Evolutionary conservation across 441 rosid genomes (phyloP), one percentile per base, ranked within the genome.

Genomic region (Oxalis stricta): DNA sequence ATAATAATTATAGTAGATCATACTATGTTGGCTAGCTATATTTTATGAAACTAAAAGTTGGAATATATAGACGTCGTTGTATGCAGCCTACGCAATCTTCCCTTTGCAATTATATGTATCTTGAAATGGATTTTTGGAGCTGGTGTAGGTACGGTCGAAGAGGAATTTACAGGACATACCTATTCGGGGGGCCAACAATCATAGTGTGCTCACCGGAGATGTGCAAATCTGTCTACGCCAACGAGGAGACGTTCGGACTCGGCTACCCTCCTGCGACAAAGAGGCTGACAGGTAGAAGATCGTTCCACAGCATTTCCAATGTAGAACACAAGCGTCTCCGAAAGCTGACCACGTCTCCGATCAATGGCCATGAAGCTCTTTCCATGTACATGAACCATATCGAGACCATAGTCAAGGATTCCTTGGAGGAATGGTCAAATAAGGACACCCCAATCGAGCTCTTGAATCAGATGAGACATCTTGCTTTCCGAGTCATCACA

Each of bases 291-390:
- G 66, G 70, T 21, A 56, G 24, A 36, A 60, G 53, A 38, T 59
- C 70, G 20, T 49, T 63, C 48, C 38, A 40, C 5, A 50, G 46
- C 41, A 49, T 68, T 19, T 40, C 69, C 0, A 37, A 16, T 29
- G 68, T 61, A 7, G 66, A 68, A 33, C 73, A 63, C 56, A 68
- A 44, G 41, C 54, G 60, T 18, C 56, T 63, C 15, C 42, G 66
- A 10, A 44, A 35, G 17, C 48, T 67, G 22, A 59, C 60, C 1
- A 45, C 55, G 1, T 5, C 61, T 11, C 55, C 59, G 1, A 56
- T 45, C 40, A 59, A 44, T 14, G 66, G 73, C 35, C 60, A 56
- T 0, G 59, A 60, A 21, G 62, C 69, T 5, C 39, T 59, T 19
- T 35, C 69, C 38, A 35, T 59, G 14, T 68, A 55, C 33, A 21